Conservation (phyloP, 805 yeast genomes). For the Teunomyces atbi region DNA sequence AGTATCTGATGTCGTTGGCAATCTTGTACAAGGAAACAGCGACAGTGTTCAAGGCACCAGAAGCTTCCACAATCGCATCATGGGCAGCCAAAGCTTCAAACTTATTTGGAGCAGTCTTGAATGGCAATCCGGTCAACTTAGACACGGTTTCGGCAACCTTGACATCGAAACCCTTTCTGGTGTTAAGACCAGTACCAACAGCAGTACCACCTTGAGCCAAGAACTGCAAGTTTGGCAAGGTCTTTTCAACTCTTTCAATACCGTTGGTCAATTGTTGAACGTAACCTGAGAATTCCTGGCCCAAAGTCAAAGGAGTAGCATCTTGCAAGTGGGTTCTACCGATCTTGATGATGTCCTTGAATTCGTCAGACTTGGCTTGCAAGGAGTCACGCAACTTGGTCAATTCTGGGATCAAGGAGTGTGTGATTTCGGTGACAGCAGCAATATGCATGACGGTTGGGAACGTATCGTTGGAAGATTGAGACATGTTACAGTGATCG, state of each 20-base stretch:
- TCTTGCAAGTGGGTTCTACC: conserved; percentile 99
- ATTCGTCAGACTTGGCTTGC: conserved; percentile 75
- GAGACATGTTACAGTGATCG: conserved; percentile 98
- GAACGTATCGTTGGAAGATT: conserved; percentile 98
- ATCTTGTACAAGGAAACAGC: conserved; percentile 93
- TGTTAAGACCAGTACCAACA: conserved; percentile 97
- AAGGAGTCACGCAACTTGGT: conserved; percentile 75
- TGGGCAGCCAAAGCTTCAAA: conserved; percentile 99
- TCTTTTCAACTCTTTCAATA: conserved; percentile 75
- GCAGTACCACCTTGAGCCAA: conserved; percentile 99
- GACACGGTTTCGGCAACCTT: conserved; percentile 85
- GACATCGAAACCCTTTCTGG: conserved; percentile 84
- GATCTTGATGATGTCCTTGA: conserved; percentile 86
- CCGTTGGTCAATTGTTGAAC: conserved; percentile 92
- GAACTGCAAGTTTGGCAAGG: conserved; percentile 71
- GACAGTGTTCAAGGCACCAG: conserved; percentile 94
- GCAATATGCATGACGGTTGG: conserved; percentile 99
- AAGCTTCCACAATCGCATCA: conserved; percentile 96
- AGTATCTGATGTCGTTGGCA: conserved; percentile 96
- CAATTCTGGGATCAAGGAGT: conserved; percentile 77
- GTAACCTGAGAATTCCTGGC: conserved; percentile 97
- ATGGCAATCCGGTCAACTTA: conserved; percentile 81
- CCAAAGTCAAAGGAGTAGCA: conserved; percentile 96
- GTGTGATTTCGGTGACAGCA: conserved; percentile 84
- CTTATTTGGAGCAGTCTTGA: conserved; percentile 96